Conservation (phyloP, 768 basidiomycete genomes). For the Zangia roseola region DNA sequence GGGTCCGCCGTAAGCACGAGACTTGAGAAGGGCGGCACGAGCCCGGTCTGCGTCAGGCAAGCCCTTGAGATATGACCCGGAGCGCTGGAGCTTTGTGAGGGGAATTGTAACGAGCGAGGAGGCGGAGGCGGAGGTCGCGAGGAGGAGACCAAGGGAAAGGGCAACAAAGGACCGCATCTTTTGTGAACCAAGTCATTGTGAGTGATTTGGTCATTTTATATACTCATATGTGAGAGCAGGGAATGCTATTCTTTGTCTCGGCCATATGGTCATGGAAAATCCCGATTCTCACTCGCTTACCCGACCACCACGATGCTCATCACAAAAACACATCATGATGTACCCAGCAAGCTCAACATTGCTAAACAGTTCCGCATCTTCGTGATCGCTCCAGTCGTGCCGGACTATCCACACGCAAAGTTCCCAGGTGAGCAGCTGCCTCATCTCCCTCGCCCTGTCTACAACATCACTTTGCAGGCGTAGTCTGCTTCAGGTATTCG, state of each 20-base stretch:
- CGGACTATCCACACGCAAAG: constrained; percentile 84
- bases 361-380: constrained; percentile 76
- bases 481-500: constrained; percentile 74
- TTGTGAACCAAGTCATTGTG: background rate
- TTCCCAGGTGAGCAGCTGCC: constrained; percentile 64
- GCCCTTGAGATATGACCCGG: constrained; percentile 11
- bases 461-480: constrained; percentile 43
- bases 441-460: background rate
- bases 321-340: constrained; percentile 73
- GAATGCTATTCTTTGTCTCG: too few relatives aligned
- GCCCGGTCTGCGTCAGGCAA: constrained; percentile 11
- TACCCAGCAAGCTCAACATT: constrained; percentile 65
- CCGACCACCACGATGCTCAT: constrained; percentile 63
- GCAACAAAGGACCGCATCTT: constrained; percentile 5
- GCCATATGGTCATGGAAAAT: too few relatives aligned
- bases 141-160: background rate
- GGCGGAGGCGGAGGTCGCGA: constrained; percentile 5
- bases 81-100: constrained; percentile 3
- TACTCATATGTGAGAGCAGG: background rate
- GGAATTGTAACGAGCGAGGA: constrained; percentile 1
- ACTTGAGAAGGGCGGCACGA: constrained; percentile 6
- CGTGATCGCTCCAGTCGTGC: constrained; percentile 75
- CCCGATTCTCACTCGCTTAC: too few relatives aligned
- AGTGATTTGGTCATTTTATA: too few relatives aligned
- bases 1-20: background rate